phyloP scores from a whole-genome alignment of 306 rosid genomes.

The Pueraria montana region DNA sequence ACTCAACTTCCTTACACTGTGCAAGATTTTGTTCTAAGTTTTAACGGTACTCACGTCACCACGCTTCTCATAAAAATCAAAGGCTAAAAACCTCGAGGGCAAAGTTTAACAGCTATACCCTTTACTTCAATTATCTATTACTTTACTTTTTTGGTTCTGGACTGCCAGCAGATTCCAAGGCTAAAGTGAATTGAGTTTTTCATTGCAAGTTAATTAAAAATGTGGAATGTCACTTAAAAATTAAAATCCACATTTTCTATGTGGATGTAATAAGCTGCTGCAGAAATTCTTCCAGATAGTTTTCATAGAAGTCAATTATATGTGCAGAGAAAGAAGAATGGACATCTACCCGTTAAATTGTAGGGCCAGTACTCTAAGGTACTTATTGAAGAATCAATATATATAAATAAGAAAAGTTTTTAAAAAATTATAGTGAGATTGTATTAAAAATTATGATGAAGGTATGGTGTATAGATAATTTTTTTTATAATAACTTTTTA shows the following conservation, averaged over 20 bases:
- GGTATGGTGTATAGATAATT: not conserved
- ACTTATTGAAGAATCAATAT: not conserved
- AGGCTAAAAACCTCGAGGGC: not conserved
- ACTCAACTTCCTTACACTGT: slow-evolving; percentile 2
- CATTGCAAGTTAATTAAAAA: too few species aligned
- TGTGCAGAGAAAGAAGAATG: not conserved
- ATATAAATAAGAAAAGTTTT: too few species aligned
- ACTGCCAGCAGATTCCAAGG: not conserved
- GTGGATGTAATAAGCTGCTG: slow-evolving; percentile 5
- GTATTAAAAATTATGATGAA: not conserved
- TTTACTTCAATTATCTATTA: not conserved
- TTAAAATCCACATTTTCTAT: not conserved
- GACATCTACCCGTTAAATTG: not conserved
- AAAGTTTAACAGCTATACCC: not conserved
- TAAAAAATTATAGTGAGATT: not conserved
- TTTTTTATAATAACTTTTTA: too few species aligned
- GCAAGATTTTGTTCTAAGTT: slow-evolving; percentile 17
- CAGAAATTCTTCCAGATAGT: not conserved
- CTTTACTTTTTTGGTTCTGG: not conserved
- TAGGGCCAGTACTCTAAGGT: not conserved
- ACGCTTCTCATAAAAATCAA: not conserved
- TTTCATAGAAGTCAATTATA: not conserved
- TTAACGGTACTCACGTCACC: slow-evolving; percentile 1
- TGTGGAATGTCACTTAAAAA: too few species aligned
- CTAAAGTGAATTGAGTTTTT: not conserved